phyloP scores from a whole-genome alignment of 164 flowering plant genomes.

The Macadamia integrifolia region DNA sequence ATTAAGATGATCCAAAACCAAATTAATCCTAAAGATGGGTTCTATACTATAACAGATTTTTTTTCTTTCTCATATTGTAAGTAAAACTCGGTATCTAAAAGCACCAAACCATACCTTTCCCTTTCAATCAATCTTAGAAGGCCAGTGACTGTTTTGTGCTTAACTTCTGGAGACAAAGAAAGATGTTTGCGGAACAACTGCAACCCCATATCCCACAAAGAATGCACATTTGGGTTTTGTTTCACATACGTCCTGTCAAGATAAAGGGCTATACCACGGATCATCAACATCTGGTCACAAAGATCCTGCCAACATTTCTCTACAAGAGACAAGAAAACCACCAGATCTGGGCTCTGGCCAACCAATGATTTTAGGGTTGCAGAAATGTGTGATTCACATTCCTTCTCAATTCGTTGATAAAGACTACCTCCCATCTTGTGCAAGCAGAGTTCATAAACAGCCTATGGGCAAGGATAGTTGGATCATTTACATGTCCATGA shows the following conservation, averaged over 20 bases:
- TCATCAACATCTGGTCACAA: constrained; percentile 96
- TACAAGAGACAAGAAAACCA: constrained; percentile 83
- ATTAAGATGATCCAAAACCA: too few species aligned
- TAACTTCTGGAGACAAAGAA: constrained; percentile 76
- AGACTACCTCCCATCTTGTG: constrained; percentile 92
- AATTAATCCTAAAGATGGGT: too few species aligned
- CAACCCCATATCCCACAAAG: constrained; percentile 99
- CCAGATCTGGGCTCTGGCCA: constrained; percentile 94
- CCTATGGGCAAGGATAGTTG: constrained; percentile 37
- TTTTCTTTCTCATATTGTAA: too few species aligned
- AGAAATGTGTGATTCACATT: constrained; percentile 81
- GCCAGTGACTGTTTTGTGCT: constrained; percentile 96
- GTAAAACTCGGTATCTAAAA: background rate
- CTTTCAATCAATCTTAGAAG: constrained; percentile 87
- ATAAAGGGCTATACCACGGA: constrained; percentile 92
- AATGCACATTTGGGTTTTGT: constrained; percentile 73
- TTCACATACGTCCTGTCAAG: constrained; percentile 96
- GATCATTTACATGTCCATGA: background rate
- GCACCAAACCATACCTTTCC: constrained; percentile 61
- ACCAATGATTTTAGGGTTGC: constrained; percentile 63
- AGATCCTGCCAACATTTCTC: constrained; percentile 98
- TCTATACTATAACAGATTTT: too few species aligned
- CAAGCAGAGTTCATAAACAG: constrained; percentile 83
- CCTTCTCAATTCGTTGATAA: constrained; percentile 76
- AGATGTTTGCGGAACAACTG: constrained; percentile 92